Conservation (phyloP, 2,329 filamentous ascomycete genomes). For the Calonectria pseudoreteaudii region DNA sequence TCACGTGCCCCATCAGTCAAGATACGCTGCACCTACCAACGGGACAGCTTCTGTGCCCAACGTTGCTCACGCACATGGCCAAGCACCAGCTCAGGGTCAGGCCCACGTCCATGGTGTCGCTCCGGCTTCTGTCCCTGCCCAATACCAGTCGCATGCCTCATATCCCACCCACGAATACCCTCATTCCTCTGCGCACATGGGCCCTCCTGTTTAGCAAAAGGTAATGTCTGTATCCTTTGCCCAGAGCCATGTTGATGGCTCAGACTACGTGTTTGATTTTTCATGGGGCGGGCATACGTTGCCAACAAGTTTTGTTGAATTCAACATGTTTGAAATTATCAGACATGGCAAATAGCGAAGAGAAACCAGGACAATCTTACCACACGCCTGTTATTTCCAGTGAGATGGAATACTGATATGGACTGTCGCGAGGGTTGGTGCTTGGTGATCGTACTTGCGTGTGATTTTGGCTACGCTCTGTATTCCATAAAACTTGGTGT, state of each 20-base stretch:
- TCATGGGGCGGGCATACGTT: neutral
- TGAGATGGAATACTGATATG: neutral
- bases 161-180: conserved; percentile 24
- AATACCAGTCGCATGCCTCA: conserved; percentile 1
- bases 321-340: neutral
- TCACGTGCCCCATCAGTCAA: neutral
- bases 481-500: neutral
- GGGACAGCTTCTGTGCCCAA: neutral
- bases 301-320: neutral
- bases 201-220: conserved; percentile 25
- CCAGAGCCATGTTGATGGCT: neutral
- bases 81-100: neutral
- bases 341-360: neutral
- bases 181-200: conserved; percentile 28
- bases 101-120: neutral
- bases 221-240: neutral
- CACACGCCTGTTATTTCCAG: neutral
- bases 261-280: neutral
- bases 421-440: neutral
- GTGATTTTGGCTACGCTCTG: neutral
- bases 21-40: neutral
- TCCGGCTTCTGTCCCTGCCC: neutral
- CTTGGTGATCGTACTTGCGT: neutral
- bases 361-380: neutral
- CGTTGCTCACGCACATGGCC: neutral